Base-by-base conservation (phyloP, 2,329 filamentous ascomycete species). In the Salinomyces thailandicus region DNA sequence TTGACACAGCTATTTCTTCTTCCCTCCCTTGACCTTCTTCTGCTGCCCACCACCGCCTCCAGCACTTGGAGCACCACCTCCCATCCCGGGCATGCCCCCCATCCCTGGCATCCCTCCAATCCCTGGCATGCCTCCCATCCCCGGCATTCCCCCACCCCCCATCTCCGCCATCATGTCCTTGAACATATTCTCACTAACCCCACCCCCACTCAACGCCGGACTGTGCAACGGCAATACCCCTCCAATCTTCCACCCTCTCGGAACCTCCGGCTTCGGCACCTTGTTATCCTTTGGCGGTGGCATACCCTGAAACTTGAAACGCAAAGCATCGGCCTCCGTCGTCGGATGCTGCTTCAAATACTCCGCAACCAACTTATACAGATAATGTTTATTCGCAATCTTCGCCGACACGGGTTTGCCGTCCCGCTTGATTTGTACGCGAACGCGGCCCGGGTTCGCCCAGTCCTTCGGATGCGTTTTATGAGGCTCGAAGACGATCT, bases 111-210 rank as follows among this genome's bases (percentile, higher is more conserved):
- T 18, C 15, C 37, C 44, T 20, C 38, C 36, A 15, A 50, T 50
- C 42, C 44, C 45, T 36, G 53, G 47, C 41, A 61, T 54, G 8
- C 48, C 47, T 34, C 42, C 48, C 49, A 56, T 48, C 14, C 53
- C 52, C 11, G 48, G 43, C 38, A 51, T 49, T 36, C 54, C 36
- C 40, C 55, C 52, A 9, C 54, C 54, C 5, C 53, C 48, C 85
- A 96, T 93, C 66, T 93, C 85, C 54, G 78, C 80, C 87, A 96
- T 94, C 71, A 95, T 93, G 51, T 96, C 87, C 70, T 91, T 85
- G 54, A 96, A 78, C 43, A 95, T 76, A 55, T 96, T 93, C 61
- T 98, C 91, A 44, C 78, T 87, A 8, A 96, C 85, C 22, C 91
- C 91, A 8, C 91, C 91, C 6, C 91, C 91, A 36, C 83, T 91